Conservation (phyloP, 2,329 filamentous ascomycete genomes). For the Fusarium kyushuense region DNA sequence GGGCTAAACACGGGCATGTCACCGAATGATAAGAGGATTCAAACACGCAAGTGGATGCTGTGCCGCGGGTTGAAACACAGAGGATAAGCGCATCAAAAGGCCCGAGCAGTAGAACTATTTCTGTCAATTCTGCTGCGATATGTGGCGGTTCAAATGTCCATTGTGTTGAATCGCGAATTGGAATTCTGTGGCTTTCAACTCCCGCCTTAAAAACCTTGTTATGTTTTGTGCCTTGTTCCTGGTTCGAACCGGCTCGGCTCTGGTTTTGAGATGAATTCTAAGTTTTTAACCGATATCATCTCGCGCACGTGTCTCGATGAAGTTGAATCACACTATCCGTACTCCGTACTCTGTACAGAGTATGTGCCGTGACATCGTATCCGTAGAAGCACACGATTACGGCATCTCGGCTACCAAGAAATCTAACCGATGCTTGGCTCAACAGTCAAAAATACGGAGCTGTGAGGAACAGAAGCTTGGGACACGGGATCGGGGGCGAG, state of each 20-base stretch:
- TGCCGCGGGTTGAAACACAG: conserved; percentile 23
- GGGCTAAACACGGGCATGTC: conserved; percentile 28
- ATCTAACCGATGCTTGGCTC: conserved; percentile 15
- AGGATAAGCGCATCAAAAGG: conserved; percentile 16
- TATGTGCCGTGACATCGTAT: no score
- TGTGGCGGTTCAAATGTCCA: conserved; percentile 3
- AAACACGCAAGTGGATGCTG: conserved; percentile 27
- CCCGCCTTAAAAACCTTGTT: conserved; percentile 28
- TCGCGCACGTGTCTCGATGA: background rate
- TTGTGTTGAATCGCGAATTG: conserved; percentile 5
- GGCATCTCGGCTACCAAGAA: conserved; percentile 38
- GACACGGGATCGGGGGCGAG: conserved; percentile 17
- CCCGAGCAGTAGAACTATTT: background rate
- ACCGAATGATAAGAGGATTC: conserved; percentile 24
- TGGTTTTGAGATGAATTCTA: background rate
- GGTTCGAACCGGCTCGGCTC: background rate
- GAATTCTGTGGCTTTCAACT: conserved; percentile 37
- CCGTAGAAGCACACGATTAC: conserved; percentile 27
- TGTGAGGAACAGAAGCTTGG: conserved; percentile 5
- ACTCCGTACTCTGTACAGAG: no score
- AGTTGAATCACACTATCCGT: no score
- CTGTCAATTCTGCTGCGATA: conserved; percentile 2
- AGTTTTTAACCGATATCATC: background rate
- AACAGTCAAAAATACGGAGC: conserved; percentile 1
- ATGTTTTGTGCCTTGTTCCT: conserved; percentile 31